Percentiles rank a stretch among this genome's conserved stretches.
phyloP scores from a whole-genome alignment of 2,329 filamentous ascomycete species.

The Triangularia verruculosa region DNA sequence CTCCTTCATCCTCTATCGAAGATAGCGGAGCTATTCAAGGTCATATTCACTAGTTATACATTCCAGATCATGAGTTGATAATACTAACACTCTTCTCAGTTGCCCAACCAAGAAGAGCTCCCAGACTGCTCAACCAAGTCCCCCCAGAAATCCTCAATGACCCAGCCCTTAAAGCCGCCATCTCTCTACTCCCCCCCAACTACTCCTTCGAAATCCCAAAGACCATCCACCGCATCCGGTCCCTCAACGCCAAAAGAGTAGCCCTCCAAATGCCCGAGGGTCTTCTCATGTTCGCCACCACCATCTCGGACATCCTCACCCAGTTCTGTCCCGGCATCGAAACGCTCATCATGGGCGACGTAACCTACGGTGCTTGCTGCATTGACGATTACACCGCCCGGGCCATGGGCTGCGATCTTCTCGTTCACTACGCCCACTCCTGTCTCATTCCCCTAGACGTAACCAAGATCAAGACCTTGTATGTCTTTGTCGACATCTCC shows the following conservation, averaged over 20 bases:
- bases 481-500: conserved; percentile 97
- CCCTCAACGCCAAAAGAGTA: conserved; percentile 73
- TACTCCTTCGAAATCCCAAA: conserved; percentile 99
- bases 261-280: conserved; percentile 98
- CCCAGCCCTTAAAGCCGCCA: conserved; percentile 79
- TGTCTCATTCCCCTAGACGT: conserved; percentile 95
- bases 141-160: conserved; percentile 84
- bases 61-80: neutral
- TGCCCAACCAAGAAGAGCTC: conserved; percentile 66
- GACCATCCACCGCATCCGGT: conserved; percentile 90
- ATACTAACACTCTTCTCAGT: conserved; percentile 45
- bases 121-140: conserved; percentile 85
- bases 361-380: conserved; percentile 97
- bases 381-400: conserved; percentile 97
- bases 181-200: conserved; percentile 84
- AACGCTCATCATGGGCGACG: conserved; percentile 98
- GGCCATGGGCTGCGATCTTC: conserved; percentile 86
- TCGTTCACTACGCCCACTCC: conserved; percentile 96
- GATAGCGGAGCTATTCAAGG: conserved; percentile 68
- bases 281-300: conserved; percentile 90
- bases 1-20: conserved; percentile 41
- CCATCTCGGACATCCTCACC: conserved; percentile 92
- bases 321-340: conserved; percentile 90
- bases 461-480: conserved; percentile 93
- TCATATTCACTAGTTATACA: conserved; percentile 31